These are phyloP conservation scores for Globisporangium cylindrosporum DNA, from an alignment of 352 stramenopile genomes.

Conservation along the genomic window DNA sequence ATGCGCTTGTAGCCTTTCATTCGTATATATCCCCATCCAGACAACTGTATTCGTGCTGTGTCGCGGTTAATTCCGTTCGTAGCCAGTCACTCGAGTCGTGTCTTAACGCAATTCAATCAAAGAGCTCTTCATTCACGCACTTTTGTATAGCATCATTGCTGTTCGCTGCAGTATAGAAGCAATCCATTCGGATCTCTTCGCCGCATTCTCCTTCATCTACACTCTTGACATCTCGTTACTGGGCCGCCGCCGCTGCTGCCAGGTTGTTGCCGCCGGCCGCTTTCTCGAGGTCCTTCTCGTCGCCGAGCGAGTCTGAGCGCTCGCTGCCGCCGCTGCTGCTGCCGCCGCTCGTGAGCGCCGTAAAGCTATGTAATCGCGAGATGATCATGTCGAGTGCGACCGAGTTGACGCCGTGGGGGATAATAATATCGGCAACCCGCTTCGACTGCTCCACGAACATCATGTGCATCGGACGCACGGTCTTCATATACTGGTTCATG, in stretches of 20 bases:
- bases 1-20: background rate
- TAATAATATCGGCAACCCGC: constrained; percentile 93
- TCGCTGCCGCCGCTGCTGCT: constrained; percentile 30
- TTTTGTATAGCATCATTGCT: constrained; percentile 4
- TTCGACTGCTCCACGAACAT: constrained; percentile 98
- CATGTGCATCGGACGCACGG: constrained; percentile 98
- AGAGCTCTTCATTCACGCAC: constrained; percentile 5
- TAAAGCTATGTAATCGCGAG: constrained; percentile 84
- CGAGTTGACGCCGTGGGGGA: constrained; percentile 92
- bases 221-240: background rate
- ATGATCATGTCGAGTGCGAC: constrained; percentile 94
- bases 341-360: constrained; percentile 22
- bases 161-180: background rate
- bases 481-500: constrained; percentile 96
- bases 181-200: background rate
- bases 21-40: background rate
- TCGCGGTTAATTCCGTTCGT: background rate
- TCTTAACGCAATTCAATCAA: background rate
- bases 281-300: constrained; percentile 22
- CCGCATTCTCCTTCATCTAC: background rate
- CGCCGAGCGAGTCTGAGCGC: constrained; percentile 44
- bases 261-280: background rate
- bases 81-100: background rate
- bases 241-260: background rate
- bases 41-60: no score